Evolutionary conservation across 2,329 filamentous ascomycete species (phyloP), one percentile per base, ranked within the genome.

Genomic region (Clarireedia homoeocarpa): DNA sequence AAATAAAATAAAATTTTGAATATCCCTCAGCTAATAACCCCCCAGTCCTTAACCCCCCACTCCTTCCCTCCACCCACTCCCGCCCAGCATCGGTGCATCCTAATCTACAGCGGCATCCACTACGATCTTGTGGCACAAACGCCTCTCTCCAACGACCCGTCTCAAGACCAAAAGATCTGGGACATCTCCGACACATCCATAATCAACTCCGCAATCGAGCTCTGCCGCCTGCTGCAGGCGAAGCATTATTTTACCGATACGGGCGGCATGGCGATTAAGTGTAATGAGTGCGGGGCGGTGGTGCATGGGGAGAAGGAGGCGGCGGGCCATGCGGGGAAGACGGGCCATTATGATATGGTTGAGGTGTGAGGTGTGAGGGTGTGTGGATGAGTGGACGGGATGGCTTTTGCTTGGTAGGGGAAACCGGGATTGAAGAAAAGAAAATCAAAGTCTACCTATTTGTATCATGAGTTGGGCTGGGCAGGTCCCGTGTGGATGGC

Each of bases 41-140:
- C 34, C 5, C 26, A 52, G 64, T 80, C 82, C 40, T 70, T 84
- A 12, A 73, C 83, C 12, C 76, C 89, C 5, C 86, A 90, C 65
- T 81, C 81, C 5, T 95, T 92, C 72, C 95, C 95, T 62, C 88
- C 94, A 67, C 20, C 17, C 1, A 26, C 12, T 17, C 30, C 52
- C 7, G 12, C 27, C 10, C 38, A 44, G 40, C 79, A 50, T 42
- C 79, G 89, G 6, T 91, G 89, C 66, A 83, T 96, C 26, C 75
- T 96, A 24, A 85, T 96, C 0, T 96, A 96, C 72, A 92, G 88
- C 0, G 91, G 91, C 2, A 94, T 96, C 51, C 91, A 96, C 70
- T 96, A 96, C 72, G 92, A 96, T 71, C 86, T 53, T 89, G 6
- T 96, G 58, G 90, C 88, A 0, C 82, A 95, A 62, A 85, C 83